Base-by-base conservation (phyloP, 164 flowering plant genomes). In the Macadamia tetraphylla region DNA sequence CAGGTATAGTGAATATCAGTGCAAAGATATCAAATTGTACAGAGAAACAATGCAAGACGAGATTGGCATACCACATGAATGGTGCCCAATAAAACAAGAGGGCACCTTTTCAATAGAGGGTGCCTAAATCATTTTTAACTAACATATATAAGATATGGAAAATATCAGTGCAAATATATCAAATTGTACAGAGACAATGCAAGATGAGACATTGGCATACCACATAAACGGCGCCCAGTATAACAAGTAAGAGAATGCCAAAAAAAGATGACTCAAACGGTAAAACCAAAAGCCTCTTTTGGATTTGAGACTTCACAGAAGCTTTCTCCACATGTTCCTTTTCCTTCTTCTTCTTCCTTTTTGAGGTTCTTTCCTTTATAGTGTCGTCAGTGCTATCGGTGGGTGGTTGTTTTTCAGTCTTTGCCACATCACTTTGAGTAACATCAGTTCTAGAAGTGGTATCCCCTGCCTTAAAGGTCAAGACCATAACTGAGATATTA, bases 171-270 rank as follows among this genome's bases (percentile, higher is more conserved):
- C 55, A 51, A 10, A 51, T 10, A 51, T 51, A 51, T 51, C 48
- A 57, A 55, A 56, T 60, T n/a, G 35, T 23, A 35, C 14, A 43
- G 48, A 29, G 32, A 52, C 11, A 10, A 46, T 67, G 49, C 17
- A 53, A 53, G 40, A 74, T 35, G 55, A 75, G 59, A 67, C 40
- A 51, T 55, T 58, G 31, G 51, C 80, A 58, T 88, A 92, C 99
- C 96, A 95, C 99, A 83, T 95, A 95, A 74, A 95, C 91, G 71
- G 89, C 90, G 70, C 96, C 96, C 82, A 95, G 79, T 74, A 95
- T 66, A 44, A 95, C 72, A 71, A 91, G 91, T 59, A 95, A 75
- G 74, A 95, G 62, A 74, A 95, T 75, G 59, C 88, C 85, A 71
- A 89, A 40, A 2, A 86, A 58, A 72, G 99, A 95, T 69, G 91